phyloP scores from a whole-genome alignment of 345 rosid genomes.

The Ceriops decandra region DNA sequence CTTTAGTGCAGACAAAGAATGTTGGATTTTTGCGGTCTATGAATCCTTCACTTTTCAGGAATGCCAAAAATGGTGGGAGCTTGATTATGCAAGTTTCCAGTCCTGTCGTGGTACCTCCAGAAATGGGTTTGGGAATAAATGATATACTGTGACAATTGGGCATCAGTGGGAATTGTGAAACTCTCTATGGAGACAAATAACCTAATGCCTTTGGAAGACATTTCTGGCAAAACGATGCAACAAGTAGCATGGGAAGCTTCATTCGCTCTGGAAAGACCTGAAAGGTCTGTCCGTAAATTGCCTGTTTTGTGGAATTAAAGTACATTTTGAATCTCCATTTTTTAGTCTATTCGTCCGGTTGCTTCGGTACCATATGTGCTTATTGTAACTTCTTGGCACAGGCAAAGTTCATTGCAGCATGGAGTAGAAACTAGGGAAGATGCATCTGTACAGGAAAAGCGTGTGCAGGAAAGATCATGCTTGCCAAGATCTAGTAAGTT shows the following conservation, averaged over 20 bases:
- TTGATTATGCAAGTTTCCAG: constrained; percentile 91
- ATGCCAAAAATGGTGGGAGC: constrained; percentile 63
- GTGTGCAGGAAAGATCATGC: constrained; percentile 35
- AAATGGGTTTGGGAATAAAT: constrained; percentile 81
- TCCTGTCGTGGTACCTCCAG: constrained; percentile 93
- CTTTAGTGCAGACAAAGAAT: constrained; percentile 69
- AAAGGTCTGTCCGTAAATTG: constrained; percentile 49
- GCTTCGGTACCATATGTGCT: constrained; percentile 10
- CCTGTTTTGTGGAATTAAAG: neutral
- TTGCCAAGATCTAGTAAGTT: constrained; percentile 33
- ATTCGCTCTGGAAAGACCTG: constrained; percentile 40
- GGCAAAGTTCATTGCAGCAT: constrained; percentile 43
- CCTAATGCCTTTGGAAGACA: constrained; percentile 52
- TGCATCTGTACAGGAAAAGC: constrained; percentile 26
- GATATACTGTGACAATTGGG: constrained; percentile 63
- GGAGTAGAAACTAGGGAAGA: constrained; percentile 36
- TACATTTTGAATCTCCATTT: neutral
- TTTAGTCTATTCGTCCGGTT: neutral
- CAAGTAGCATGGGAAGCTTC: constrained; percentile 78
- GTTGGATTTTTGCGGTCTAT: constrained; percentile 85
- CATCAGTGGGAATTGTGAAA: constrained; percentile 59
- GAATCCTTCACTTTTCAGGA: constrained; percentile 63
- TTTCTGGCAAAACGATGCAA: constrained; percentile 86
- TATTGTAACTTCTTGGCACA: constrained; percentile 26
- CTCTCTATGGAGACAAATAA: too few relatives aligned